Evolutionary conservation across 1,284 basidiomycete species (phyloP), one percentile per base, ranked within the genome.

Genomic region (Apiotrichum veenhuisii): DNA sequence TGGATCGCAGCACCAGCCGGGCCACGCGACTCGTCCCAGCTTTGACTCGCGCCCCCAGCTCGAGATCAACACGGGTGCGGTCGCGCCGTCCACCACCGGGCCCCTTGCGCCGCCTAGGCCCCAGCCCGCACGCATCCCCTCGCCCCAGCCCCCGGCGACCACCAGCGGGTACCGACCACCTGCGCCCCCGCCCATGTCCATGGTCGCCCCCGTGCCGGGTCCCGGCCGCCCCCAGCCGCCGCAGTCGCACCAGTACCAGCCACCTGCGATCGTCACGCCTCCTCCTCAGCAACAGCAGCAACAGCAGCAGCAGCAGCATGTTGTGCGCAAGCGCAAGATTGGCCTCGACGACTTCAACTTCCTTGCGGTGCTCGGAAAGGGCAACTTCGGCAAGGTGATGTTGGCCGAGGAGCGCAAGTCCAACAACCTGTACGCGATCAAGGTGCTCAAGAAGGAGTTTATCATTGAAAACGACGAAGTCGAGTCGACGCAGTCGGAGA

Each of bases 391-490:
- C 57, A 98, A 99, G 78, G 96, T 99, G 78, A 98, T 98, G 96
- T 81, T 98, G 55, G 96, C 96, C 20, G 96, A 99, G 78, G 96
- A 99, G 81, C 98, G 98, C 84, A 86, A 83, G 70, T 84, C 86
- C 27, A 91, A 86, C 69, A 85, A 84, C 58, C 78, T 98, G 58
- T 98, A 90, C 75, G 96, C 96, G n/a, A 98, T 99, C 83, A 99
- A 99, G 79, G 96, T 99, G 38, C 78, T 99, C 73, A 99, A 99
- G 82, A 99, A 99, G 77, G 96, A 98, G 79, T 98, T 98, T 72
- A 98, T 98, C 76, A 98, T 99, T 67, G 96, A 99, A 75, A 98
- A 99, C 67, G 96, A 99, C 78, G 96, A 98, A 80, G 93, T 99
- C 8, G 96, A 98, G 80, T 96, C 95, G 70, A 98, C 96, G 41